Percentiles rank a stretch among this genome's conserved stretches.
Evolutionary conservation across 495 filamentous ascomycete species (phyloP).

Genomic region (Podospora pseudoanserina): DNA sequence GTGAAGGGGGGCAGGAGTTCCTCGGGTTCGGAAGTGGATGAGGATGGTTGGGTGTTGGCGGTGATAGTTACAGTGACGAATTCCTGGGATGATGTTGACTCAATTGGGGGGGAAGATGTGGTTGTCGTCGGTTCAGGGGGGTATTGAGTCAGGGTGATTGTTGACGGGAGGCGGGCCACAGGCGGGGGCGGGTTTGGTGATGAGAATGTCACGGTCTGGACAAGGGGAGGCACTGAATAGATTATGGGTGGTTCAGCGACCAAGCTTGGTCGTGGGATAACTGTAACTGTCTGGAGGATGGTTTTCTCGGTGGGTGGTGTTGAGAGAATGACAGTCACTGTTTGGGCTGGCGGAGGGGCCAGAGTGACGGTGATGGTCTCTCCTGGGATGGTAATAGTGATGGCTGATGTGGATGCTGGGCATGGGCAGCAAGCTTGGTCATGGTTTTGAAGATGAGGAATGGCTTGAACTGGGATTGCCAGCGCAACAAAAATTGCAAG

Average conservation of each 20-base stretch:
- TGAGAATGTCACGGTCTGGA: neutral
- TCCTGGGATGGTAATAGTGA: neutral
- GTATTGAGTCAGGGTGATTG: neutral
- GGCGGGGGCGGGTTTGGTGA: neutral
- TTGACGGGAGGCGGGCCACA: neutral
- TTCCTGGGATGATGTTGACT: neutral
- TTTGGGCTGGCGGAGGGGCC: neutral
- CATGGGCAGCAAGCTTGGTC: neutral
- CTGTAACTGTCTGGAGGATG: neutral
- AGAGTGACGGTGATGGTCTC: conserved; percentile 1
- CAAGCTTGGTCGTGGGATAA: neutral
- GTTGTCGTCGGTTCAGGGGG: neutral
- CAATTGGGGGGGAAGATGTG: neutral
- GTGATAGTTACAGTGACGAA: neutral
- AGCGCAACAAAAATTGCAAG: neutral
- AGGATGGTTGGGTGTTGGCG: neutral
- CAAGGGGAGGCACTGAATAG: neutral
- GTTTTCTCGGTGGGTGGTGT: neutral
- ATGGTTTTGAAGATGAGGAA: conserved; percentile 1
- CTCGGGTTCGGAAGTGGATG: neutral
- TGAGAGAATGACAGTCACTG: neutral
- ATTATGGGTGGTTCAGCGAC: neutral
- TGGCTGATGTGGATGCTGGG: conserved; percentile 15
- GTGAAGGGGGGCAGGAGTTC: neutral
- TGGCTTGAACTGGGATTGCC: neutral